Evolutionary conservation across 2,329 filamentous ascomycete genomes (phyloP), one percentile per base, ranked within the genome.

Genomic region (Biscogniauxia mediterranea): DNA sequence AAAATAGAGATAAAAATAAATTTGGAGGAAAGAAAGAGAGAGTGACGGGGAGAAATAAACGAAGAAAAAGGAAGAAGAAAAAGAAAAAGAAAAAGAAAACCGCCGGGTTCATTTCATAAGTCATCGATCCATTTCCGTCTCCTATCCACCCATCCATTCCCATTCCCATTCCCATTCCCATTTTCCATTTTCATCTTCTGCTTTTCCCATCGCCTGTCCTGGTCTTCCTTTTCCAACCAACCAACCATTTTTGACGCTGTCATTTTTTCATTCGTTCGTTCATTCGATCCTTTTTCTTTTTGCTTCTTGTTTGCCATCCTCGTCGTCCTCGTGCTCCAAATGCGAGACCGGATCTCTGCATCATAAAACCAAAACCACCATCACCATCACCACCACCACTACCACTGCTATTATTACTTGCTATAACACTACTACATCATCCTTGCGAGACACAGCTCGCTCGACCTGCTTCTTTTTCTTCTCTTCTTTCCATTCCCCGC

Each of bases 201-300:
- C 42, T 50, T 20, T 42, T 49, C 20, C 38, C 5, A 15, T 32
- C 28, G 28, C 28, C 25, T 62, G 49, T 59, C 53, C 42, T 61
- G 61, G 61, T 58, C 46, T 55, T 28, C 13, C 11, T 42, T 19
- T 23, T 23, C 23, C 23, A 23, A 23, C 23, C 23, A 23, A 23
- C 23, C 23, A 23, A 23, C 23, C 23, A 23, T 3, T 23, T 23
- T 23, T 23, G 23, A 23, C 23, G 23, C 23, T 23, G 23, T 23
- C 23, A 5, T 23, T 23, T 23, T 23, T 23, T 23, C 23, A 23
- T 23, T 54, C 23, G 28, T 32, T 25, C 49, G 2, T 58, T 38
- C 28, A 9, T 21, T 50, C 20, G 26, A 46, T 54, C 20, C 32
- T 54, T 50, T 38, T 38, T 52, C 17, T 19, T 50, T 49, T 3